Base-by-base conservation (phyloP, 1,284 basidiomycete species). In the Sparassis latifolia region DNA sequence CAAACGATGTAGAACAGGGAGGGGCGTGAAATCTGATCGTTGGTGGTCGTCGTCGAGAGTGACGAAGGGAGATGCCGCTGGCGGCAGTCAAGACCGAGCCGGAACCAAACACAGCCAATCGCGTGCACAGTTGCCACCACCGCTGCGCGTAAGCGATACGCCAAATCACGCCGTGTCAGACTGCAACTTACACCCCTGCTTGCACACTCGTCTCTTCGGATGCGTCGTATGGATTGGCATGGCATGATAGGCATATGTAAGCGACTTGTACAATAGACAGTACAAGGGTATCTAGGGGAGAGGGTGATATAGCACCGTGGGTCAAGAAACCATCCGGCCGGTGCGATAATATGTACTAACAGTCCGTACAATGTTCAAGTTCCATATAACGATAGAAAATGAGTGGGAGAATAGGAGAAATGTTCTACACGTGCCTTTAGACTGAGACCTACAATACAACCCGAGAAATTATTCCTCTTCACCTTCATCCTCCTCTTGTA, bases 401-500 rank as follows among this genome's bases (percentile, higher is more conserved):
- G 35, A 38, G 7, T n/a, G n/a, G n/a, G 35, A 7, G 35, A 7
- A 38, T n/a, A 38, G 35, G n/a, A 20, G 35, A 37, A 37, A 37
- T 12, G 12, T 37, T 37, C 35, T 37, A 7, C 20, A 20, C 20
- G 20, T 20, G 20, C 20, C 20, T 20, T 20, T 20, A 20, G 20
- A 20, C 20, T 20, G 20, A 20, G 35, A 6, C 35, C 35, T 12
- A 37, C 35, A 6, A 37, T 37, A 37, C 12, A 7, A 42, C 40
- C 28, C 32, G 3, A 33, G 29, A 28, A 44, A 40, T 41, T 51
- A 55, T 62, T 86, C 83, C 61, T 87, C 86, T 55, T 82, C 86
- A 48, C 80, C 79, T 55, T 82, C 86, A 55, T 89, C 86, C 59
- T 88, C 86, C 63, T 89, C 86, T 62, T 86, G 82, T 52, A 88